These are phyloP conservation scores for Helminthosporium solani DNA, from an alignment of 2,329 filamentous ascomycete species.

Conservation along the genomic window DNA sequence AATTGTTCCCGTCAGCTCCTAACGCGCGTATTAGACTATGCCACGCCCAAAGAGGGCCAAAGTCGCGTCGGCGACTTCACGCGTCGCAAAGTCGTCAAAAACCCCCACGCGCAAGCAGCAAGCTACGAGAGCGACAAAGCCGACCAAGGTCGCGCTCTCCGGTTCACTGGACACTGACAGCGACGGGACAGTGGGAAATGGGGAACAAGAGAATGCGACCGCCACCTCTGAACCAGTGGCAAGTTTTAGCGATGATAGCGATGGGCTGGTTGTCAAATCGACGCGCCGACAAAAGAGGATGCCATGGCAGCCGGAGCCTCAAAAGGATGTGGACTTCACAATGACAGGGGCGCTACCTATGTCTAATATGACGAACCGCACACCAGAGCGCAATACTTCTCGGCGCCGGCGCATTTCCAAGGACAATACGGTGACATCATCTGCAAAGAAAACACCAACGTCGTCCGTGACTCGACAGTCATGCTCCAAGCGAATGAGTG, in stretches of 20 bases:
- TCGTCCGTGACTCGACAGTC: constrained; percentile 4
- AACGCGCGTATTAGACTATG: constrained; percentile 22
- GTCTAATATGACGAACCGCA: constrained; percentile 15
- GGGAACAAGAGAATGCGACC: constrained; percentile 5
- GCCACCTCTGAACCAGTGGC: constrained; percentile 17
- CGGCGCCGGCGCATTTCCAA: constrained; percentile 18
- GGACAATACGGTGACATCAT: constrained; percentile 20
- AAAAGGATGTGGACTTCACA: constrained; percentile 26
- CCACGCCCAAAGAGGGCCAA: constrained; percentile 41
- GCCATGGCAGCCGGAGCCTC: constrained; percentile 20
- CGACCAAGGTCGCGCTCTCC: background rate
- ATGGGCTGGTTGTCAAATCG: constrained; percentile 37
- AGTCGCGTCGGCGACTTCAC: constrained; percentile 31
- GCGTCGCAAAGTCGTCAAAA: constrained; percentile 29
- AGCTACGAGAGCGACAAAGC: constrained; percentile 13
- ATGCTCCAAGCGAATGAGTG: constrained; percentile 4
- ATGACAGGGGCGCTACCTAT: constrained; percentile 42
- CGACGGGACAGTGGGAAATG: background rate
- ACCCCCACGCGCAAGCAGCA: constrained; percentile 24
- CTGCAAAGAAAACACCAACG: constrained; percentile 14
- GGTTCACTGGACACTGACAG: background rate
- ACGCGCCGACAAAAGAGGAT: constrained; percentile 22
- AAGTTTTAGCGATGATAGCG: constrained; percentile 40
- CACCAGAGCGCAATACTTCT: constrained; percentile 23
- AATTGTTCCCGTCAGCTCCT: background rate